Evolutionary conservation across 1,139 yeast genomes (phyloP), one percentile per base, ranked within the genome.

Genomic region (Debaryomycetaceae sp.): DNA sequence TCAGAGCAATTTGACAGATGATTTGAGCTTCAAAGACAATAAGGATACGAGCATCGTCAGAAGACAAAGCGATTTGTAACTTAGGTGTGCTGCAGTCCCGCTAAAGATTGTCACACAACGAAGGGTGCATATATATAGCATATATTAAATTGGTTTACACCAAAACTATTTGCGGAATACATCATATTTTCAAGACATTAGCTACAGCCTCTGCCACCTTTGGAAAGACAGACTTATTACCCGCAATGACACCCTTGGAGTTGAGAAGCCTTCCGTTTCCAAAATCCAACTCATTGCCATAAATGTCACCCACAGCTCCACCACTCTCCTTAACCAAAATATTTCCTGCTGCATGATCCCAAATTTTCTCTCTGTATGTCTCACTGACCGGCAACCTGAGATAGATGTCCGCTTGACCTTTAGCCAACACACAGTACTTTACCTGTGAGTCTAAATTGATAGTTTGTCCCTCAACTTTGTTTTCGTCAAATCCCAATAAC

Each of bases 321-420:
- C 98, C 98, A 55, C 95, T 87, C 65, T 95, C 99, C 34, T 80
- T 75, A 38, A 95, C 83, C 52, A 93, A 77, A 9, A 91, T 74
- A 55, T 87, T 85, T 5, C 99, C 99, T 2, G 97, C 96, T 23
- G 98, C 98, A 63, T 93, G 99, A 65, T 93, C 99, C 99, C 99
- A 93, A 49, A 93, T 90, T 68, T 95, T 93, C 62, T 93, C 99
- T 57, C 88, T 80, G 63, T 91, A 93, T 3, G 78, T 68, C 42
- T 80, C 76, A 52, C 78, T 82, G 40, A 84, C 80, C 9, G 99
- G 99, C 48, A 95, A 71, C 54, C 99, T 83, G 51, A 93, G 74
- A 57, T 95, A 93, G 24, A 91, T 80, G 59, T 93, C 98, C 4
- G 97, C 98, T 49, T 87, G 85, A 37, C 99, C 99, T 53, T 86